Evolutionary conservation across 148 eudicot genomes (phyloP), one percentile per base, ranked within the genome.

Genomic region (Amaranthus hypochondriacus): DNA sequence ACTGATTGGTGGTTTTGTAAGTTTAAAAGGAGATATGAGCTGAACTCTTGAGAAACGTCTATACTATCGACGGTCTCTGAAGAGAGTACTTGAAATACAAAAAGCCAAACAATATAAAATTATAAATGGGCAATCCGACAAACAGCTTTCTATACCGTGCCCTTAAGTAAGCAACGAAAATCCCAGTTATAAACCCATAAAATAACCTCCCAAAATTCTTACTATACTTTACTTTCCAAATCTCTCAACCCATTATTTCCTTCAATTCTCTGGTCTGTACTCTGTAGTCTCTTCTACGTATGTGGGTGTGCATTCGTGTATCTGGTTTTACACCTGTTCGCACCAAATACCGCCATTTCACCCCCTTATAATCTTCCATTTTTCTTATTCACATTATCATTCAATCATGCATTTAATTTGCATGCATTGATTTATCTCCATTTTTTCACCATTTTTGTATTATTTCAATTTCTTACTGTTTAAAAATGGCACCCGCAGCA

Each of bases 271-370:
- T 28, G 39, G 39, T 28, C 39, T 28, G 1, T 28, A 28, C 39
- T 28, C 39, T 63, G 62, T 70, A 56, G 44, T 18, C 42, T 15
- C 5, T 2, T 5, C n/a, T 28, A 28, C 39, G 39, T 28, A 28
- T 28, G 39, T 28, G 53, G 4, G 56, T 48, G 48, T 2, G 57
- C 15, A 53, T 75, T 58, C 71, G 75, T 79, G 78, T 77, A 73
- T 83, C 86, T 83, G 76, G 68, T 74, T 78, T 79, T n/a, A 79
- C 88, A 89, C 89, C 91, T 88, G 81, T 80, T 86, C 89, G 90
- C 88, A 89, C 76, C 76, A 15, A 43, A 74, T 80, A 90, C 91
- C 91, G 88, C 81, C 78, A 71, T 42, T 73, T 66, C 71, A 47
- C 48, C 88, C 88, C 85, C 78, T 88, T 82, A 83, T 79, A 83